Evolutionary conservation across 1,139 yeast species (phyloP), one percentile per base, ranked within the genome.

Genomic region (Candida pseudocylindracea): DNA sequence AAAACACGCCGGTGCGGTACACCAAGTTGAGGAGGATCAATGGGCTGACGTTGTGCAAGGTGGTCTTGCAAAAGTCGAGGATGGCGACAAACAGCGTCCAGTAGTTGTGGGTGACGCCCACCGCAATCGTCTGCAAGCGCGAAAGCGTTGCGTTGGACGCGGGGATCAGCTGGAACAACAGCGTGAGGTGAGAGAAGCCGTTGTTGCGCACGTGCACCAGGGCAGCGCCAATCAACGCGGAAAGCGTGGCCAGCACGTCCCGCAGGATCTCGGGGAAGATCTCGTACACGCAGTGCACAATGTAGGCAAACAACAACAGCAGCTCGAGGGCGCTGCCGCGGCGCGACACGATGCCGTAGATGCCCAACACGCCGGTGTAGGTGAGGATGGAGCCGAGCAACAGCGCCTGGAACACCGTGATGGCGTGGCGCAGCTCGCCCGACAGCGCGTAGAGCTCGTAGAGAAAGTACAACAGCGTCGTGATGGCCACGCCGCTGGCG

Each of bases 271-370:
- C 80, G 0, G 95, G 93, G 44, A 83, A 80, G 4, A 92, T 72
- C 46, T 83, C 91, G 49, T 85, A 85, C 36, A 83, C 70, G 43
- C 94, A 81, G 49, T 92, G 76, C 12, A 88, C 94, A 41, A 85
- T 74, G 50, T 88, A 88, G 10, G 92, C 91, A 47, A 81, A 74
- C 43, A 88, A 60, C 37, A 85, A 55, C 7, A 93, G 78, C 27
- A 85, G 68, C 51, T 88, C 98, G 36, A 83, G 66, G 28, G 88
- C 73, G n/a, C 88, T 75, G 4, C 96, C 95, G 38, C 67, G 67
- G 10, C 78, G 74, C 7, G 88, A 71, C 15, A 79, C 63, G 30
- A 88, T 81, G 1, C 96, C 98, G 50, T 67, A 83, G 8, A 80
- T 52, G 1, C 93, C 81, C 30, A 88, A 53, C 8, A 83, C 71